These are phyloP conservation scores for Diaporthe destruens DNA, from an alignment of 2,329 filamentous ascomycete genomes.

Conservation along the genomic window DNA sequence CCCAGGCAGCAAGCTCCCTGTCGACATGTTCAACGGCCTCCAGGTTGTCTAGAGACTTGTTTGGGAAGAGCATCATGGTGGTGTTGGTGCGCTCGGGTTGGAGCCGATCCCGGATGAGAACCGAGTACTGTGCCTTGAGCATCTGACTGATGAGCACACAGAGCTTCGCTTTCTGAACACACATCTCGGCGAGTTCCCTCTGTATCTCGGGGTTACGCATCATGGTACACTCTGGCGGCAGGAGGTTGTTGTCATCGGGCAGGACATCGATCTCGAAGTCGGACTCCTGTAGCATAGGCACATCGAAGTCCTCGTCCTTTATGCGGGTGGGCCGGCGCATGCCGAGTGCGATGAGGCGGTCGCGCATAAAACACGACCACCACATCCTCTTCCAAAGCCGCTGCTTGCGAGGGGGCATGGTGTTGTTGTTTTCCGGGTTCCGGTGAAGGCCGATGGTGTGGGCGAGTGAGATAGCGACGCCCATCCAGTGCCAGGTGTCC, in stretches of 20 bases:
- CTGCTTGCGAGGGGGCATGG: conserved; percentile 79
- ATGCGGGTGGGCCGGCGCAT: conserved; percentile 94
- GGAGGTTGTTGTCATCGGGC: conserved; percentile 74
- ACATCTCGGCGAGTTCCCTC: conserved; percentile 85
- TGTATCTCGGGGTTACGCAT: conserved; percentile 80
- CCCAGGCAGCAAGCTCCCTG: conserved; percentile 82
- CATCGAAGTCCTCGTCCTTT: conserved; percentile 93
- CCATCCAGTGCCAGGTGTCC: conserved; percentile 99
- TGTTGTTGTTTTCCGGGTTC: conserved; percentile 82
- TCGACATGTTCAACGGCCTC: conserved; percentile 85
- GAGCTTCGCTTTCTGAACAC: conserved; percentile 90
- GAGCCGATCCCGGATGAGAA: conserved; percentile 85
- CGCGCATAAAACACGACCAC: conserved; percentile 98
- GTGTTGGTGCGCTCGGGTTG: conserved; percentile 80
- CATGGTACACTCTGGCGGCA: conserved; percentile 77
- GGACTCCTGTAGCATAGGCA: conserved; percentile 85
- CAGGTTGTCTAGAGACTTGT: conserved; percentile 85
- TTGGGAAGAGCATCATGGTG: conserved; percentile 91
- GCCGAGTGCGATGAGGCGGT: conserved; percentile 90
- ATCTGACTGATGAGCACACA: conserved; percentile 92
- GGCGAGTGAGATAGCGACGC: conserved; percentile 90
- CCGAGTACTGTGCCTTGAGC: conserved; percentile 90
- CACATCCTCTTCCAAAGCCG: conserved; percentile 95
- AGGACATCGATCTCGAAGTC: conserved; percentile 86
- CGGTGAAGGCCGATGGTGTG: conserved; percentile 95